Percentiles rank a stretch among this genome's conserved stretches.
Evolutionary conservation across 805 yeast species (phyloP).

Genomic region (Cyberlindnera sargentensis): DNA sequence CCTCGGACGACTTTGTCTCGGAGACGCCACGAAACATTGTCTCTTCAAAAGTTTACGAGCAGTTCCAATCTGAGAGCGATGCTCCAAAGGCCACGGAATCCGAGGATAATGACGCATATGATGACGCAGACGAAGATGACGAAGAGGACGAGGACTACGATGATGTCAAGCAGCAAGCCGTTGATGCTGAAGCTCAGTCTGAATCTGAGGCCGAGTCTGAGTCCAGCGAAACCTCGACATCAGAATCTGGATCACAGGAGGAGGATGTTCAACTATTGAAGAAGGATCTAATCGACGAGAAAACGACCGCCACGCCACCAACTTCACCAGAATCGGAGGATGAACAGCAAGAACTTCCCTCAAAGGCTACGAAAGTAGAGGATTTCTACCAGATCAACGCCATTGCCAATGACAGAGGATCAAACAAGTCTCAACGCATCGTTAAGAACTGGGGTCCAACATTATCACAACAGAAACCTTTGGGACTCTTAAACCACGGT

Average conservation of each 20-base stretch:
- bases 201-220: constrained; percentile 17
- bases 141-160: constrained; percentile 16
- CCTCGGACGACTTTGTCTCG: constrained; percentile 2
- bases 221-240: constrained; percentile 4
- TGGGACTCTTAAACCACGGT: constrained; percentile 82
- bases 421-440: constrained; percentile 51
- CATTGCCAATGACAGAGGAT: constrained; percentile 51
- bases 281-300: constrained; percentile 23
- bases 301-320: constrained; percentile 22
- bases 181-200: background rate
- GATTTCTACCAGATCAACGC: constrained; percentile 58
- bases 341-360: constrained; percentile 19
- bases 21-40: constrained; percentile 16
- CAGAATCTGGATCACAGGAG: constrained; percentile 10
- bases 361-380: constrained; percentile 42
- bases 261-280: constrained; percentile 8
- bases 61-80: constrained; percentile 9
- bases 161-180: constrained; percentile 8
- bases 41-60: constrained; percentile 18
- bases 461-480: constrained; percentile 39
- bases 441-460: constrained; percentile 65
- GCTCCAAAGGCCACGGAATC: constrained; percentile 33
- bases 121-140: constrained; percentile 23
- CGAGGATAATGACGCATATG: constrained; percentile 19
- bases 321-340: constrained; percentile 29